These are phyloP conservation scores for Apiospora malaysiana DNA, from an alignment of 2,329 filamentous ascomycete species.

Conservation along the genomic window DNA sequence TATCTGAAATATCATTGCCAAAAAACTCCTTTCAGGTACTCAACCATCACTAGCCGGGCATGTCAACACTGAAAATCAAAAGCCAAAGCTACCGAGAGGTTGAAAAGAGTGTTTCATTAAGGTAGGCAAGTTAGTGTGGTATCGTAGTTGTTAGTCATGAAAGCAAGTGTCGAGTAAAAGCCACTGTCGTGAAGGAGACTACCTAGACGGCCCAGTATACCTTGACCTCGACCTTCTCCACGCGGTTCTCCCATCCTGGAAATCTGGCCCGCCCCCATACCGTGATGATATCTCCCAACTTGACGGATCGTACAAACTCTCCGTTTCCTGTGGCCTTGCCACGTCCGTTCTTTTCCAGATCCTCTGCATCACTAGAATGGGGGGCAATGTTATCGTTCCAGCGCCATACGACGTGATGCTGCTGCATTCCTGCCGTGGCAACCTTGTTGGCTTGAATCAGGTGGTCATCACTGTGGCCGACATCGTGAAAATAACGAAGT, in stretches of 20 bases:
- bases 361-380: constrained; percentile 46
- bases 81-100: background rate
- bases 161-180: background rate
- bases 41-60: background rate
- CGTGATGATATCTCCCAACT: constrained; percentile 65
- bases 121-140: background rate
- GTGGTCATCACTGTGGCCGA: constrained; percentile 43
- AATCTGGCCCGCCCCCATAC: constrained; percentile 67
- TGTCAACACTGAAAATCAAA: background rate
- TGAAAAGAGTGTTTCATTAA: background rate
- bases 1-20: too few relatives aligned
- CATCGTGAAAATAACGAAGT: constrained; percentile 44
- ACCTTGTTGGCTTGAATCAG: constrained; percentile 56
- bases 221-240: constrained; percentile 57
- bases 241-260: constrained; percentile 56
- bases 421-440: constrained; percentile 40
- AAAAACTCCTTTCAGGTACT: background rate
- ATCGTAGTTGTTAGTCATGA: constrained; percentile 9
- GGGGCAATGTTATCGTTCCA: constrained; percentile 55
- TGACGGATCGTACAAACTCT: constrained; percentile 60
- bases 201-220: constrained; percentile 62
- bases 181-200: background rate
- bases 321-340: constrained; percentile 59
- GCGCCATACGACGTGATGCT: constrained; percentile 60
- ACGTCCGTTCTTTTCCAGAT: constrained; percentile 51